phyloP scores from a whole-genome alignment of 176 grass and related monocot species.

The Eremochloa ophiuroides region DNA sequence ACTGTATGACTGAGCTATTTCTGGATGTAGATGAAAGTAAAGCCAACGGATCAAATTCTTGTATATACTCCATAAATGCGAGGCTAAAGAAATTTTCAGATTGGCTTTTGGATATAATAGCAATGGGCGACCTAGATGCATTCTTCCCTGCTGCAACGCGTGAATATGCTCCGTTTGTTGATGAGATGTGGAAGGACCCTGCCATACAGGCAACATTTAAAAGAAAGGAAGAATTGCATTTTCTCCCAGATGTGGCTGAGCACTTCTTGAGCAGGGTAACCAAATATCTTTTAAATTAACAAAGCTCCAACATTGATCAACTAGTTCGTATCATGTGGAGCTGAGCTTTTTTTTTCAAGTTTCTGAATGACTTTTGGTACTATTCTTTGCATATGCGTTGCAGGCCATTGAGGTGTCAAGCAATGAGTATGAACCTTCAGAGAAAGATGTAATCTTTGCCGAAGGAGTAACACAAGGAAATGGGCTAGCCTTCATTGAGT shows the following conservation, averaged over 20 bases:
- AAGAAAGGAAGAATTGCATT: slow-evolving; percentile 82
- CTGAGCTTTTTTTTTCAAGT: background rate
- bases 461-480: slow-evolving; percentile 98
- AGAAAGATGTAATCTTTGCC: slow-evolving; percentile 86
- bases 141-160: slow-evolving; percentile 96
- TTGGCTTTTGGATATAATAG: slow-evolving; percentile 97
- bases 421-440: slow-evolving; percentile 96
- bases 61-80: slow-evolving; percentile 86
- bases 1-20: slow-evolving; percentile 6
- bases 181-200: slow-evolving; percentile 92
- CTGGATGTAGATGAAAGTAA: slow-evolving; percentile 53
- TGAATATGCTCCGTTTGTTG: slow-evolving; percentile 88
- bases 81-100: slow-evolving; percentile 95
- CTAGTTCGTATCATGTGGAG: background rate
- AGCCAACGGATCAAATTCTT: slow-evolving; percentile 43
- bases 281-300: background rate
- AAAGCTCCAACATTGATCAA: background rate
- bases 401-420: slow-evolving; percentile 95
- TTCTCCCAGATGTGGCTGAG: slow-evolving; percentile 79
- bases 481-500: slow-evolving; percentile 80
- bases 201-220: slow-evolving; percentile 93
- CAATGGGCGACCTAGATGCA: slow-evolving; percentile 92
- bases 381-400: slow-evolving; percentile 15
- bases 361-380: background rate
- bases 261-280: slow-evolving; percentile 82